phyloP scores from a whole-genome alignment of 345 rosid species.

The Hibiscus syriacus region DNA sequence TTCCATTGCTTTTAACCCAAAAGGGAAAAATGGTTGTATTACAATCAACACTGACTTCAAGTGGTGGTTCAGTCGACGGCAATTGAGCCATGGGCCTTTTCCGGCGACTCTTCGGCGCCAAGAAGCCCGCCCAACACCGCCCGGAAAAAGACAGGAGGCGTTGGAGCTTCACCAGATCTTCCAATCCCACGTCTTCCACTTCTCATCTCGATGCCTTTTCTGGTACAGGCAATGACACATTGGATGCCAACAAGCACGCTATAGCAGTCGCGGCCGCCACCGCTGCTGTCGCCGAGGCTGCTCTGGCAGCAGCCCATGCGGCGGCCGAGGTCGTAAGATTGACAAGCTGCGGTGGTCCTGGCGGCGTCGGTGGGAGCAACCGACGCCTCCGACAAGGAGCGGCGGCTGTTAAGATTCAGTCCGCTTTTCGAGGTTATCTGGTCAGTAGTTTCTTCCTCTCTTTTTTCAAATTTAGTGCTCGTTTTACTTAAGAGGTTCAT shows the following conservation, averaged over 20 bases:
- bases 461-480: too few species aligned
- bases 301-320: constrained; percentile 85
- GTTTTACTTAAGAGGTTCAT: too few species aligned
- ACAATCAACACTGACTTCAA: not conserved
- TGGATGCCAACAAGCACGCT: constrained; percentile 70
- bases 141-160: constrained; percentile 31
- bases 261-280: constrained; percentile 91
- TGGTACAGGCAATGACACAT: constrained; percentile 12
- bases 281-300: constrained; percentile 84
- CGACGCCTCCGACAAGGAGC: constrained; percentile 30
- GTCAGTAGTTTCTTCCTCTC: constrained; percentile 37
- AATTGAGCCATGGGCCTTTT: constrained; percentile 65
- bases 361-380: constrained; percentile 17
- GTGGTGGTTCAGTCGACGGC: not conserved
- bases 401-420: constrained; percentile 72
- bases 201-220: constrained; percentile 13
- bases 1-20: not conserved
- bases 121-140: constrained; percentile 23
- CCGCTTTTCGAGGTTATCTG: constrained; percentile 92
- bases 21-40: not conserved
- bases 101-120: constrained; percentile 65
- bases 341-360: constrained; percentile 43
- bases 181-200: constrained; percentile 24
- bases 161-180: constrained; percentile 73
- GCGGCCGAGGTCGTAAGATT: constrained; percentile 94